phyloP scores from a whole-genome alignment of 345 rosid species.

The Ceriops decandra region DNA sequence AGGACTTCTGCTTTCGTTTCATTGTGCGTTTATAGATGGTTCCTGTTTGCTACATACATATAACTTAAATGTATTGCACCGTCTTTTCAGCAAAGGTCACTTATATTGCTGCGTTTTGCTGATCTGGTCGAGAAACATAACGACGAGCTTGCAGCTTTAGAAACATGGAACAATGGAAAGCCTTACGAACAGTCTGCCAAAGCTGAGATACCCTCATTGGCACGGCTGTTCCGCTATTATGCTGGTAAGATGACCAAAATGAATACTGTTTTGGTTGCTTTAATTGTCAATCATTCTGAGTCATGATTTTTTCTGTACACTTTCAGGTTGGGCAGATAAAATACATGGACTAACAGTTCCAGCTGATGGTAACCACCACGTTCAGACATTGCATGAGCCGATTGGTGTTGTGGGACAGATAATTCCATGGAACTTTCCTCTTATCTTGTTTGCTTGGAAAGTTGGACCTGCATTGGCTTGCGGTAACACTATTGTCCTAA shows the following conservation, averaged over 20 bases:
- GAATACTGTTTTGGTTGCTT: not conserved
- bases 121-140: constrained; percentile 81
- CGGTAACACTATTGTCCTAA: constrained; percentile 26
- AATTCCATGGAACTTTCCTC: constrained; percentile 33
- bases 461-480: constrained; percentile 35
- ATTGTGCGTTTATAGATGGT: not conserved
- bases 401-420: constrained; percentile 35
- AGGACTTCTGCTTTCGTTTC: not conserved
- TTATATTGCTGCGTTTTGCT: constrained; percentile 59
- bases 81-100: constrained; percentile 67
- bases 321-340: constrained; percentile 61
- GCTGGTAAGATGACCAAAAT: constrained; percentile 47
- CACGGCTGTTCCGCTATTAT: constrained; percentile 66
- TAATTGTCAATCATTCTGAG: not conserved
- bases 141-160: constrained; percentile 75
- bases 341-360: constrained; percentile 29
- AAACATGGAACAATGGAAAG: constrained; percentile 91
- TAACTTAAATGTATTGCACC: not conserved
- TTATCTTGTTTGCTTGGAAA: constrained; percentile 31
- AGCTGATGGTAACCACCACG: constrained; percentile 17
- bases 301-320: not conserved
- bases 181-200: constrained; percentile 70
- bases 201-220: constrained; percentile 60
- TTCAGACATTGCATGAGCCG: constrained; percentile 26
- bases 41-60: not conserved